Base-by-base conservation (phyloP, 108 stramenopile species). In the Skeletonema tropicum region DNA sequence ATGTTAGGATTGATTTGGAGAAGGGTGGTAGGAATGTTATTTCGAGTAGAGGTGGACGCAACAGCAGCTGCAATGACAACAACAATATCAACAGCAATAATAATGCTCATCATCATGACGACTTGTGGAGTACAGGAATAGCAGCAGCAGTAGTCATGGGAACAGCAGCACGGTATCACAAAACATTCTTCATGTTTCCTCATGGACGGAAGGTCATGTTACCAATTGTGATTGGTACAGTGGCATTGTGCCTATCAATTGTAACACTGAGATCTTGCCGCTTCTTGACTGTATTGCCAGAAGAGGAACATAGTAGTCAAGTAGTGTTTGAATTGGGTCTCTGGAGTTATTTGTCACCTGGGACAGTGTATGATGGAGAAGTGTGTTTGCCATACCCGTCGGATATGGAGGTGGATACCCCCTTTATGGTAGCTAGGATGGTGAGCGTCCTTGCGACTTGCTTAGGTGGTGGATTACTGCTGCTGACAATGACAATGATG, bases 181-280 rank as follows among this genome's bases (percentile, higher is more conserved):
- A 77, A 64, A 36, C 76, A 35, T 60, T 77, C 5, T 77, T 41
- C 38, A 77, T 77, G 76, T 77, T 77, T 49, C 76, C 76, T 13
- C 69, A 77, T 35, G 76, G 76, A 33, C 45, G 70, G 33, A 45
- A 64, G 38, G 69, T 77, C 6, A 63, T 77, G 38, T 32, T 70
- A 11, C 76, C 76, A 12, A 58, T 70, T 11, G 71, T 77, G 15
- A 46, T 66, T 55, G 69, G 68, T 5, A 57, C 62, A 7, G 32
- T 77, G 57, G 76, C 69, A 4, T 64, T 69, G 25, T 49, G 49
- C 5, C 62, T 77, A 3, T 77, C 76, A 29, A 41, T 70, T 32
- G 35, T 68, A 19, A 68, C 67, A 10, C 55, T 61, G 2, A 17
- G 45, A 0, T 77, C 76, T n/a, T 77, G 76, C 39, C 69, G 62